A percentile compares a stretch with the other conserved stretches of the same genome.
Conservation (phyloP, 1,139 yeast species). For the Wickerhamomyces sp. region DNA sequence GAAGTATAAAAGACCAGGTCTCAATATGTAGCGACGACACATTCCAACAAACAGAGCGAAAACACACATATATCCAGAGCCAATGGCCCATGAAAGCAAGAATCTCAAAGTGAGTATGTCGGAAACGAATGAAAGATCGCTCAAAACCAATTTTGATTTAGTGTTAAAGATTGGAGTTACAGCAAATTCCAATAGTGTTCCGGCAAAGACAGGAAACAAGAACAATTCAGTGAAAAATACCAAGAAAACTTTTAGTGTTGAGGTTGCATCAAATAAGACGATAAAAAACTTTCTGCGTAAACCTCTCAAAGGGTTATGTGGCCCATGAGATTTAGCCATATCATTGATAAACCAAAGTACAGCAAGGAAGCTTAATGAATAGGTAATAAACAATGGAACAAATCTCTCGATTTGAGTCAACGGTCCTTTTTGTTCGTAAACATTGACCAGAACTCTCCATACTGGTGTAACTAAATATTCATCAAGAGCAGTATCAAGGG, state of each 20-base stretch:
- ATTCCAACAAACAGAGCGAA: constrained; percentile 85
- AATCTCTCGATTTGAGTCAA: constrained; percentile 31
- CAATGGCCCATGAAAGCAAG: constrained; percentile 60
- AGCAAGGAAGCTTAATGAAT: constrained; percentile 28
- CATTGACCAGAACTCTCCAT: constrained; percentile 18
- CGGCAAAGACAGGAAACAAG: constrained; percentile 84
- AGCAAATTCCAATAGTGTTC: constrained; percentile 68
- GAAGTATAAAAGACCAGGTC: constrained; percentile 88
- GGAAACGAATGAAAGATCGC: constrained; percentile 22
- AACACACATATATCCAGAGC: constrained; percentile 82
- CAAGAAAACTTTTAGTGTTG: constrained; percentile 67
- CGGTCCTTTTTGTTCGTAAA: constrained; percentile 22
- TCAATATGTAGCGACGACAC: constrained; percentile 64
- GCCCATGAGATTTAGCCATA: constrained; percentile 27
- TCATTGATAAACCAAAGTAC: constrained; percentile 35
- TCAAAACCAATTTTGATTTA: constrained; percentile 24
- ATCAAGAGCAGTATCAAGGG: constrained; percentile 1
- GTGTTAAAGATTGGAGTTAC: constrained; percentile 46
- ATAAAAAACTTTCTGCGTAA: constrained; percentile 44
- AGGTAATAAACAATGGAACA: constrained; percentile 31
- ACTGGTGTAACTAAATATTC: constrained; percentile 20
- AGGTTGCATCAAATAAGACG: constrained; percentile 47
- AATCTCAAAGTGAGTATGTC: constrained; percentile 19
- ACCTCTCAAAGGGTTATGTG: constrained; percentile 42
- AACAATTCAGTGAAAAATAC: constrained; percentile 77